Evolutionary conservation across 2,329 filamentous ascomycete genomes (phyloP).

Genomic region (Hypoxylon sp.): DNA sequence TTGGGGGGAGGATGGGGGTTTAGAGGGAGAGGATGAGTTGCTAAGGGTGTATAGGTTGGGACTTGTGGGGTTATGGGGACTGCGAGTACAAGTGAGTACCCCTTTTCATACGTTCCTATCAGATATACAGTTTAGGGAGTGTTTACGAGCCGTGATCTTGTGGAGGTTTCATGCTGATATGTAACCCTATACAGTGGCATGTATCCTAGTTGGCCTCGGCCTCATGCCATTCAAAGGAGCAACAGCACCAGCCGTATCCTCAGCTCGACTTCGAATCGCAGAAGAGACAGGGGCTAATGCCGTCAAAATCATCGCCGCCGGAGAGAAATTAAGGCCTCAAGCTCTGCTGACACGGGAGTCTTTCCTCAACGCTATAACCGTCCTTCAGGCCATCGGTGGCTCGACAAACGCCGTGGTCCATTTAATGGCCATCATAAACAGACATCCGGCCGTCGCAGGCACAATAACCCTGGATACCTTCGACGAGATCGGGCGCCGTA

Average conservation of each 20-base stretch:
- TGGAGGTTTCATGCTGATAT: no score
- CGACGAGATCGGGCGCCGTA: slow-evolving; percentile 81
- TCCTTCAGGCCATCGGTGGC: slow-evolving; percentile 87
- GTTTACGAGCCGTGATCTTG: no score
- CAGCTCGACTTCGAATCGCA: slow-evolving; percentile 84
- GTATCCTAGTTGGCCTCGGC: slow-evolving; percentile 85
- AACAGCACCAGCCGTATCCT: slow-evolving; percentile 82
- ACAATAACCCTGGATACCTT: slow-evolving; percentile 80
- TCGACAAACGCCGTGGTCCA: slow-evolving; percentile 89
- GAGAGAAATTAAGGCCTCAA: slow-evolving; percentile 76
- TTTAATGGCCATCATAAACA: slow-evolving; percentile 85
- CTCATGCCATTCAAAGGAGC: slow-evolving; percentile 82
- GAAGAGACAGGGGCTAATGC: slow-evolving; percentile 77
- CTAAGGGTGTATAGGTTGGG: slow-evolving; percentile 64
- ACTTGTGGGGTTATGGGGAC: slow-evolving; percentile 95
- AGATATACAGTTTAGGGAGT: no score
- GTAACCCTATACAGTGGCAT: slow-evolving; percentile 69
- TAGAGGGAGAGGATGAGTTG: neutral
- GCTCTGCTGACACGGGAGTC: slow-evolving; percentile 79
- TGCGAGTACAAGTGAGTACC: slow-evolving; percentile 75
- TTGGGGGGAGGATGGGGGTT: neutral
- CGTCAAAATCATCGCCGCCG: slow-evolving; percentile 73
- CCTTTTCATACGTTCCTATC: no score
- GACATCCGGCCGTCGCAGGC: slow-evolving; percentile 74
- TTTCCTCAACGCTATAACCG: slow-evolving; percentile 87